These are phyloP conservation scores for Fusarium clavum DNA, from an alignment of 2,329 filamentous ascomycete species.

Conservation along the genomic window DNA sequence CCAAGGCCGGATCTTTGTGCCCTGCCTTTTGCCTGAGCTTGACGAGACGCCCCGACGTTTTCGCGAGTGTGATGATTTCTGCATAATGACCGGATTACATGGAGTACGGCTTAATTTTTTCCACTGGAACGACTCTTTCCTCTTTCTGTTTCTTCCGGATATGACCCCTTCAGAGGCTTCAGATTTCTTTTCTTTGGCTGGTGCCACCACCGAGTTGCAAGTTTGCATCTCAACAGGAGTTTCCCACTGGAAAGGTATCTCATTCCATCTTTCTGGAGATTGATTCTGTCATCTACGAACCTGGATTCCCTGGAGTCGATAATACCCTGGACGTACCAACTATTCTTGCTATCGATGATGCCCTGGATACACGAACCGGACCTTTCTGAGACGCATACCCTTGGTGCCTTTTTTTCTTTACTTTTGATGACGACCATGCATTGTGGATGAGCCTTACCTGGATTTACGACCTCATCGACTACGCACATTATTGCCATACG, in stretches of 20 bases:
- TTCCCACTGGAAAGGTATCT: constrained; percentile 44
- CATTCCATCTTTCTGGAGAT: constrained; percentile 37
- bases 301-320: constrained; percentile 41
- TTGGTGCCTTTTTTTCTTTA: constrained; percentile 40
- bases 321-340: constrained; percentile 42
- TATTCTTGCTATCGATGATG: constrained; percentile 44
- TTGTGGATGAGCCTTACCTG: constrained; percentile 45
- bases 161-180: constrained; percentile 36
- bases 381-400: constrained; percentile 37
- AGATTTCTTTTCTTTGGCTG: constrained; percentile 43
- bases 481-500: constrained; percentile 41
- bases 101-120: constrained; percentile 44
- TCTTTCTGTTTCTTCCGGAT: constrained; percentile 45
- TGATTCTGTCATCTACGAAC: constrained; percentile 32
- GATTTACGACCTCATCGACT: constrained; percentile 46
- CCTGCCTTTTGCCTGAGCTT: constrained; percentile 34
- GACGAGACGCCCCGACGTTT: constrained; percentile 39
- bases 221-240: constrained; percentile 46
- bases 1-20: constrained; percentile 37
- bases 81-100: constrained; percentile 47
- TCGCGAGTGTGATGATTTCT: constrained; percentile 49
- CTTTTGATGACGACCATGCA: constrained; percentile 45
- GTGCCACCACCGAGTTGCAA: constrained; percentile 45
- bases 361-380: constrained; percentile 40
- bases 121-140: constrained; percentile 45